Evolutionary conservation across 441 rosid species (phyloP), one percentile per base, ranked within the genome.

Genomic region (Brassica balearica): DNA sequence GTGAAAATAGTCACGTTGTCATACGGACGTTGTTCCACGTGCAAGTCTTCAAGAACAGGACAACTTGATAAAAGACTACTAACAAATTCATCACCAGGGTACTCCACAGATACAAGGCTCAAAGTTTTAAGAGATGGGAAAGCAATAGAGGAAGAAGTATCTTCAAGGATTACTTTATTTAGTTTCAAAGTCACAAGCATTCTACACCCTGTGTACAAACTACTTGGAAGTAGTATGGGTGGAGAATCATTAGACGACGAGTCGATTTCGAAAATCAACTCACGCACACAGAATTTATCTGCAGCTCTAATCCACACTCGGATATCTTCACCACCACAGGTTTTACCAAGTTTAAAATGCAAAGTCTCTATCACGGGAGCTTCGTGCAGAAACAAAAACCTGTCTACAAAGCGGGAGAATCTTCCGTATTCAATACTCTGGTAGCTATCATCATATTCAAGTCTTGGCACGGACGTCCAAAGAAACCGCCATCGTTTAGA

Each of bases 281-380:
- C 56, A 3, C 71, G 66, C 41, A 66, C 41, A 36, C 11, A 19
- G 9, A 38, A 4, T 19, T 66, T 65, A 29, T 19, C 4, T 8
- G 78, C 72, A 53, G 51, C 38, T 32, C 58, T 34, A 74, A 66
- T 56, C 72, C 78, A 74, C 3, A 56, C 14, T 8, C 36, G 17
- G 14, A 65, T 10, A 55, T 74, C 77, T 3, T 1, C 69, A 29
- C 2, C 8, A 46, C 48, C 10, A 11, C 9, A 65, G 29, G 3
- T 19, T 17, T 19, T 5, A 10, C 55, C 69, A 9, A 65, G 53
- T 17, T 38, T 65, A 14, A 65, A 67, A 43, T 8, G 36, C 71
- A 22, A 12, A 67, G 59, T 46, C 8, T 67, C 59, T 6, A 67
- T 17, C 1, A 43, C 19, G 1, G 69, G 76, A 43, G 48, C 27